A percentile compares a stretch with the other conserved stretches of the same genome.
Evolutionary conservation across 1,284 basidiomycete species (phyloP).

Genomic region (Rhodotorula sp.): DNA sequence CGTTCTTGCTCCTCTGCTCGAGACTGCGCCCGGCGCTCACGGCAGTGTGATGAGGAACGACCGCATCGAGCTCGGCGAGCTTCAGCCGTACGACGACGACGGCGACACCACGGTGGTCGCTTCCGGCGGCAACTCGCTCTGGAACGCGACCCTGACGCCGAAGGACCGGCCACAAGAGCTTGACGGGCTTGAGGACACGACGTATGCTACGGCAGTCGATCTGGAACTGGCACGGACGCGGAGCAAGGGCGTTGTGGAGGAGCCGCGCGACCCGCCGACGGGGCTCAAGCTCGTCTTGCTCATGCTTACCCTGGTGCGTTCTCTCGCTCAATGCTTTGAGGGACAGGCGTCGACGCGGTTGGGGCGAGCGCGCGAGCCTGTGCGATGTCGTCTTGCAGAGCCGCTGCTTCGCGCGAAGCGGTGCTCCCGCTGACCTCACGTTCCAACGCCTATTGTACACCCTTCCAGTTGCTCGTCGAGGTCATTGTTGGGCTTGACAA

Average conservation of each 20-base stretch:
- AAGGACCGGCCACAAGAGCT: not conserved
- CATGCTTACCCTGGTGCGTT: slow-evolving; percentile 14
- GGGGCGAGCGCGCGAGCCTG: not conserved
- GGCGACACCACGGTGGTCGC: not conserved
- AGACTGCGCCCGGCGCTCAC: no score
- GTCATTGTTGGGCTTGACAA: slow-evolving; percentile 35
- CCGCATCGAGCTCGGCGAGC: no score
- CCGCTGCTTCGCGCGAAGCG: not conserved
- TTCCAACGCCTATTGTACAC: not conserved
- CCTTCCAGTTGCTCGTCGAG: slow-evolving; percentile 24
- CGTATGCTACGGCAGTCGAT: not conserved
- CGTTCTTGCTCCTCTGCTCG: no score
- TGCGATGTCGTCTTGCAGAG: not conserved
- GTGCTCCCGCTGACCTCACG: not conserved
- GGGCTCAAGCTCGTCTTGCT: slow-evolving; percentile 16
- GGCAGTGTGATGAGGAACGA: no score
- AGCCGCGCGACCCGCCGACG: not conserved
- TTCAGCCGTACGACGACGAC: not conserved
- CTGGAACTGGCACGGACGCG: not conserved
- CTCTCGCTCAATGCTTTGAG: not conserved
- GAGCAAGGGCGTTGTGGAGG: not conserved
- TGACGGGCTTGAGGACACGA: not conserved
- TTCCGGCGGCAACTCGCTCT: not conserved
- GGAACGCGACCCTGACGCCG: not conserved
- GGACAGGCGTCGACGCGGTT: not conserved